These are phyloP conservation scores for Magnaporthiopsis poae DNA, from an alignment of 2,329 filamentous ascomycete species.

Conservation along the genomic window DNA sequence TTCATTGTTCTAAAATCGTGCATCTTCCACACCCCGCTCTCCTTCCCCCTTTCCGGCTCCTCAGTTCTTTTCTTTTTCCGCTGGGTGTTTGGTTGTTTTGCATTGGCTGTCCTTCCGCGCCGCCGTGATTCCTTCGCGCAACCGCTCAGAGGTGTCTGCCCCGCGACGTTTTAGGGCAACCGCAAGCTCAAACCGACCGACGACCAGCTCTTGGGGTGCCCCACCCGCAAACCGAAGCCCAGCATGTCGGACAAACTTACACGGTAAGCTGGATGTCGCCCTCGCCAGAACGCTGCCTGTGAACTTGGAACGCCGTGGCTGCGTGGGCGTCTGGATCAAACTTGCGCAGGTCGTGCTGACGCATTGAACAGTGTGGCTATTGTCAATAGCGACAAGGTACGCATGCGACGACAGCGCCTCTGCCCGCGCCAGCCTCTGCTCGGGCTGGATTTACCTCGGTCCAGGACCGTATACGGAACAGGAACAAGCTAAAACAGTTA, in stretches of 20 bases:
- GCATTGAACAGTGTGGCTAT: conserved; percentile 72
- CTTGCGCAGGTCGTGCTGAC: neutral
- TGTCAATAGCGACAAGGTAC: conserved; percentile 94
- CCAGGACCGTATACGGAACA: neutral
- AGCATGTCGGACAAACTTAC: conserved; percentile 89
- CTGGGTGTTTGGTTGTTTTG: neutral
- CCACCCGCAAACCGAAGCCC: conserved; percentile 15
- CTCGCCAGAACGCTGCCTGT: neutral
- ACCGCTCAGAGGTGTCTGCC: neutral
- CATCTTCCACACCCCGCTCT: neutral
- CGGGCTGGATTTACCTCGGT: neutral
- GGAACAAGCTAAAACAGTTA: conserved; percentile 3
- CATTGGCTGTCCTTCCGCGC: neutral
- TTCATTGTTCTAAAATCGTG: neutral
- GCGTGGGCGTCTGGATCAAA: neutral
- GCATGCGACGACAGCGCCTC: conserved; percentile 23
- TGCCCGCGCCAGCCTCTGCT: conserved; percentile 24
- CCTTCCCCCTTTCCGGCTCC: neutral
- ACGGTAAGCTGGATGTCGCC: conserved; percentile 51
- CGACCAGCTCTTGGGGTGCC: neutral
- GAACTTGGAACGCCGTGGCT: neutral
- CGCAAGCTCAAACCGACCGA: conserved; percentile 7
- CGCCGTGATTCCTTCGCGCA: neutral
- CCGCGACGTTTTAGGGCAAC: neutral
- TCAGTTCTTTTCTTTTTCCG: neutral